Evolutionary conservation across 2,329 filamentous ascomycete species (phyloP), one percentile per base, ranked within the genome.

Genomic region (Eutypella sp.): DNA sequence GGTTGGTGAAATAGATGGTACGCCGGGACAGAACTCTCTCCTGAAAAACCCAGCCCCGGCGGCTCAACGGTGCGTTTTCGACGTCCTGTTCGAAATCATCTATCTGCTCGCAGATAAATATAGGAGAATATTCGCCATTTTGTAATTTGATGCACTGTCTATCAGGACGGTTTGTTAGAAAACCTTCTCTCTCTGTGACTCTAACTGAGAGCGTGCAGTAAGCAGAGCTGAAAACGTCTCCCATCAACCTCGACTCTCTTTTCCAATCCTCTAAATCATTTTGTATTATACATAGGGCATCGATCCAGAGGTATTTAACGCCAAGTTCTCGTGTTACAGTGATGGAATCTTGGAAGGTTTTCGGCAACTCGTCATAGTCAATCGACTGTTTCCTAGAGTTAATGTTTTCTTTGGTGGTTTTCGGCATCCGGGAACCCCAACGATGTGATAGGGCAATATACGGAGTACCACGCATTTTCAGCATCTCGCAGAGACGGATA

Each of bases 51-150:
- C 48, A 56, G 1, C 46, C 53, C 3, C 53, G 46, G 5, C 19
- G 47, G 29, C 46, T 54, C 16, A 53, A 40, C 1, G 27, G 27
- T 2, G 40, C 46, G 4, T 39, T 9, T 11, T 52, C 48, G 1
- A 55, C 52, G 29, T 57, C 47, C 4, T 20, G 16, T n/a, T 49
- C 31, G 16, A 56, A 54, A 20, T 54, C 24, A 20, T 57, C 54
- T 7, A 57, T 54, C 22, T 41, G 24, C 2, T 34, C 40, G 25
- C 49, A 52, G 5, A 53, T 19, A 42, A 50, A 53, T 1, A 52
- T 11, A 2, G 3, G 45, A 8, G 34, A n/a, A 8, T 22, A 11
- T 2, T 23, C 11, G 19, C 23, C 27, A 19, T 49, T 16, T 15
- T 3, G 31, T 16, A 11, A 54, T 38, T 13, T 7, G 13, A 29